These are phyloP conservation scores for Coemansia sp. DNA, from an alignment of 192 early-diverging fungal genomes.

Conservation along the genomic window DNA sequence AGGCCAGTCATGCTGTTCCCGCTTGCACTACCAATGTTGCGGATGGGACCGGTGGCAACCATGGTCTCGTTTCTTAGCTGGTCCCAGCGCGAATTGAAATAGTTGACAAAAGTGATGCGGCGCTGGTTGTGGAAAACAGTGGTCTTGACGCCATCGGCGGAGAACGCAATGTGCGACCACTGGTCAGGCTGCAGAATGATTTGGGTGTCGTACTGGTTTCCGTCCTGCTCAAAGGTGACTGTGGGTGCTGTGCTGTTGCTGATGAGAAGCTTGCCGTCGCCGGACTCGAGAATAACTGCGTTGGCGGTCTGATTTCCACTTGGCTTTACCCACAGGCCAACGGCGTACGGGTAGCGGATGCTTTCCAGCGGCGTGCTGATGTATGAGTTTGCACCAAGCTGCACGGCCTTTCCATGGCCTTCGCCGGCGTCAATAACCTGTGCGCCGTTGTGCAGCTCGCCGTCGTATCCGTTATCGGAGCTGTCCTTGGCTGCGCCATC, in stretches of 20 bases:
- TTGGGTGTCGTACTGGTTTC: constrained; percentile 43
- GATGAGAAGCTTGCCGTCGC: constrained; percentile 38
- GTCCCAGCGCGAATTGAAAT: constrained; percentile 45
- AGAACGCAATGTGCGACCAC: constrained; percentile 48
- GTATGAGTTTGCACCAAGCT: constrained; percentile 33
- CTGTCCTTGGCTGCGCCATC: constrained; percentile 33
- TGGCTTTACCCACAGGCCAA: constrained; percentile 50
- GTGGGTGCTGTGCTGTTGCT: constrained; percentile 36
- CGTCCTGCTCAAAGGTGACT: constrained; percentile 43
- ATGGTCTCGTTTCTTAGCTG: constrained; percentile 38
- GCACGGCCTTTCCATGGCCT: constrained; percentile 41
- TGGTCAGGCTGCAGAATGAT: constrained; percentile 27
- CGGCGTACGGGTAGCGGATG: constrained; percentile 43
- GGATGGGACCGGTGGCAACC: constrained; percentile 32
- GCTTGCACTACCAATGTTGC: constrained; percentile 35
- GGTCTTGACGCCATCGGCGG: constrained; percentile 30
- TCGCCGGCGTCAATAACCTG: constrained; percentile 36
- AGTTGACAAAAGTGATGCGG: constrained; percentile 29
- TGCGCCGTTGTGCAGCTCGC: constrained; percentile 47
- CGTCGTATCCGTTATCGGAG: constrained; percentile 46
- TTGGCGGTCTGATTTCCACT: constrained; percentile 32
- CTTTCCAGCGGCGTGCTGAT: constrained; percentile 40
- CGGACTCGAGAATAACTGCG: constrained; percentile 39
- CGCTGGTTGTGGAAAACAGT: constrained; percentile 45
- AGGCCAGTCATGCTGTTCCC: constrained; percentile 41